Conservation (phyloP, 306 rosid genomes). For the Lithocarpus polystachyus region DNA sequence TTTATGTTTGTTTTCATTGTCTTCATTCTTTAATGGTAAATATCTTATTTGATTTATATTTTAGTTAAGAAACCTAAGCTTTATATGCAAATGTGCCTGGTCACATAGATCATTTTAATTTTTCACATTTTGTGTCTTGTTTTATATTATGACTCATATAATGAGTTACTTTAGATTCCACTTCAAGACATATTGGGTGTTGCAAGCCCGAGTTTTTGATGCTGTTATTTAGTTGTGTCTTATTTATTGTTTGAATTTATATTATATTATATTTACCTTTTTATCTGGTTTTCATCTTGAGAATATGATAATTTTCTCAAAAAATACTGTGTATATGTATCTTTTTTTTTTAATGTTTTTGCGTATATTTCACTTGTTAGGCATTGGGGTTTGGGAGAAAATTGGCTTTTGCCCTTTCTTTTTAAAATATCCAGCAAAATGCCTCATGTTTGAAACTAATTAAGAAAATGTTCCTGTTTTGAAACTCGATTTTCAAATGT, state of each 20-base stretch:
- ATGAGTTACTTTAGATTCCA: slow-evolving; percentile 67
- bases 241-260: background rate
- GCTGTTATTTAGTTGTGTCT: background rate
- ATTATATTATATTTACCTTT: background rate
- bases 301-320: background rate
- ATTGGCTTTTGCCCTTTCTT: too few relatives aligned
- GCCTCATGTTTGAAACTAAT: too few relatives aligned
- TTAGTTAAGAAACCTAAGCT: background rate
- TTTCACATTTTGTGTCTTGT: background rate
- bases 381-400: too few relatives aligned
- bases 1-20: too few relatives aligned
- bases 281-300: background rate
- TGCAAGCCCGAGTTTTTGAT: slow-evolving; percentile 72
- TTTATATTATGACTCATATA: slow-evolving; percentile 21
- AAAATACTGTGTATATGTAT: too few relatives aligned
- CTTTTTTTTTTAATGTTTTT: background rate
- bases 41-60: background rate
- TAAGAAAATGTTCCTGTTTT: too few relatives aligned
- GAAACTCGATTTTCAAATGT: too few relatives aligned
- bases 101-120: background rate
- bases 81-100: background rate
- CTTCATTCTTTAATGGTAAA: background rate
- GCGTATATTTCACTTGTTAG: background rate
- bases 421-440: too few relatives aligned
- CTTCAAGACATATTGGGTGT: slow-evolving; percentile 58